A percentile compares a stretch with the other conserved stretches of the same genome.
These are phyloP conservation scores for Dissophora ornata DNA, from an alignment of 192 early-diverging fungal genomes.

Conservation along the genomic window DNA sequence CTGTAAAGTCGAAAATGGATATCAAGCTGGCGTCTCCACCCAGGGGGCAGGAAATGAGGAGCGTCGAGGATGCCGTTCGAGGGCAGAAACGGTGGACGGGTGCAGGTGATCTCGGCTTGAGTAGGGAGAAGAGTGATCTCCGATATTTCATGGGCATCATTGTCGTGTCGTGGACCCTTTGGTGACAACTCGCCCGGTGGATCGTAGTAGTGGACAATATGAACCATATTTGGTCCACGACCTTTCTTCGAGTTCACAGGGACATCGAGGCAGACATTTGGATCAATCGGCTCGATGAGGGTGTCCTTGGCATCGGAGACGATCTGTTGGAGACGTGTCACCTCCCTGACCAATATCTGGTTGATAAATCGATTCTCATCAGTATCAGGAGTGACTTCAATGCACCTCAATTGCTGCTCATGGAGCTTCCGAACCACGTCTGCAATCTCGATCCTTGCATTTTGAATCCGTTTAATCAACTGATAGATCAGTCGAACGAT, in stretches of 20 bases:
- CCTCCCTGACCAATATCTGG: constrained; percentile 16
- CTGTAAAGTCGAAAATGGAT: constrained; percentile 69
- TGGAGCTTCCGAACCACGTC: constrained; percentile 11
- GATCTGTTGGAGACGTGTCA: constrained; percentile 11
- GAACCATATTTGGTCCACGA: constrained; percentile 1
- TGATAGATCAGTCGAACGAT: constrained; percentile 53
- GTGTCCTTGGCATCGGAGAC: constrained; percentile 14
- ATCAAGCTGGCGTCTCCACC: constrained; percentile 64
- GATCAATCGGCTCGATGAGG: background rate
- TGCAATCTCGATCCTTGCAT: constrained; percentile 26
- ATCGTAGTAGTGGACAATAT: constrained; percentile 10
- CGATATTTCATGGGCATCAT: constrained; percentile 59
- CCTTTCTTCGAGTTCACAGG: background rate
- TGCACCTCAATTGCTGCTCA: background rate
- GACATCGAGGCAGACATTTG: no score
- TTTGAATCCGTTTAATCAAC: constrained; percentile 35
- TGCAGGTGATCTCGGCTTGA: constrained; percentile 57
- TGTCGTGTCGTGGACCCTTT: constrained; percentile 64
- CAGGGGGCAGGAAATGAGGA: constrained; percentile 61
- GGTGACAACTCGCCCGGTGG: constrained; percentile 54
- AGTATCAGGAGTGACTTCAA: background rate
- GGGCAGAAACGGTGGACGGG: constrained; percentile 59
- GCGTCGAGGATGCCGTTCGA: constrained; percentile 53
- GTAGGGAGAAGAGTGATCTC: constrained; percentile 68
- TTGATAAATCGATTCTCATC: constrained; percentile 20